Evolutionary conservation across 768 basidiomycete species (phyloP), one percentile per base, ranked within the genome.

Genomic region (Leucosporidium creatinivorum): DNA sequence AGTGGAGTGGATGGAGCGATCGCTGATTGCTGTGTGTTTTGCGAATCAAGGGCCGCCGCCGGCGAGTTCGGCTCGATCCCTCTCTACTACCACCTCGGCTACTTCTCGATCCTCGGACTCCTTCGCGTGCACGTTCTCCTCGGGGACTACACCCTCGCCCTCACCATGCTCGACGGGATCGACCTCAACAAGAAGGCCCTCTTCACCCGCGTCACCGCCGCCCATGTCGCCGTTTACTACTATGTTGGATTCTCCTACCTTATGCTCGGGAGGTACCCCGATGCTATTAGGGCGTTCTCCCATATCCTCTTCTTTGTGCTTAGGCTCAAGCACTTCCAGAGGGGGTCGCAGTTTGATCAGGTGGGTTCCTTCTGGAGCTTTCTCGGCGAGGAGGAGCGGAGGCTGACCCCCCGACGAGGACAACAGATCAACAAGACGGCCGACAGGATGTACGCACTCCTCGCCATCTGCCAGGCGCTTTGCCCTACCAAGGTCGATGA

Each of bases 231-330:
- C 61, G 89, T 89, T 3, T 91, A 91, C 78, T 96, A 96, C 81
- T 91, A 94, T 76, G 90, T 94, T 70, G 93, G 93, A 44, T 89
- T 97, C 82, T 93, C 93, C 80, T 98, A 97, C 80, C 85, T 98
- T 78, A 90, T 92, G 84, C 85, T 99, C 54, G 84, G 91, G 55
- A 85, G 96, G 70, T 96, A 93, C 79, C 87, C 93, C 6, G 96
- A 99, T 76, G 96, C 96, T 28, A 91, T 91, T 77, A 89, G 93
- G 49, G 87, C 90, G 7, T 94, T 97, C 77, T 89, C 92, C 48
- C 87, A 87, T 18, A 88, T 94, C 76, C 70, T 73, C 68, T 66
- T 71, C 81, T 93, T 96, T 82, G 91, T 94, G 76, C 87, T 91
- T 81, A 85, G 94, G 23, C 93, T 96, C 86, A 85, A 93, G 74